Conservation (phyloP, 345 rosid species). For the Raphanus sativus region DNA sequence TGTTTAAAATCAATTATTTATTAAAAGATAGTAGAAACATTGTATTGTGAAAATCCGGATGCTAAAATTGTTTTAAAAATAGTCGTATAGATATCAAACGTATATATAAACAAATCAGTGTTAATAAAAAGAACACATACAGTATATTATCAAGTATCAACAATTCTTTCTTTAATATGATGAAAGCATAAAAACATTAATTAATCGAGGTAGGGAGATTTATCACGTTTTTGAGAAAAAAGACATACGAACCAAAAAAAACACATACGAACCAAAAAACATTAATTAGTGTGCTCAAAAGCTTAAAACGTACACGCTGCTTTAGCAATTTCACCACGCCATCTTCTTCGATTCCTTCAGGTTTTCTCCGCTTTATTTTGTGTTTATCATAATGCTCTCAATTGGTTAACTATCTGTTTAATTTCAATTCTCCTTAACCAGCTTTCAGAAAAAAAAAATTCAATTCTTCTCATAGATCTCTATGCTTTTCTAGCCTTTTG, state of each 20-base stretch:
- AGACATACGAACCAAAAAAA: slow-evolving; percentile 5
- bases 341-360: slow-evolving; percentile 8
- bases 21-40: too few species aligned
- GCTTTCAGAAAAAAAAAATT: too few species aligned
- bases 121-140: too few species aligned
- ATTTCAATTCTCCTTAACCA: neutral
- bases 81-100: too few species aligned
- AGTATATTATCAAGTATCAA: too few species aligned
- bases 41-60: too few species aligned
- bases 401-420: slow-evolving; percentile 7
- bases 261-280: neutral
- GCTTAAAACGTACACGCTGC: slow-evolving; percentile 18
- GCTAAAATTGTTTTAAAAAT: too few species aligned
- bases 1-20: too few species aligned
- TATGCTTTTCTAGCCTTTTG: neutral
- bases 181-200: neutral
- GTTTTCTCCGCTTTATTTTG: slow-evolving; percentile 5
- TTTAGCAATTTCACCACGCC: neutral
- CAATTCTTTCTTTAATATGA: too few species aligned
- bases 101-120: too few species aligned
- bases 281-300: neutral
- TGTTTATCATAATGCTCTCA: neutral
- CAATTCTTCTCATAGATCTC: slow-evolving; percentile 6
- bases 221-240: neutral
- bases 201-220: neutral